Evolutionary conservation across 805 yeast genomes (phyloP).

Genomic region (Pichia gijzeniarum): DNA sequence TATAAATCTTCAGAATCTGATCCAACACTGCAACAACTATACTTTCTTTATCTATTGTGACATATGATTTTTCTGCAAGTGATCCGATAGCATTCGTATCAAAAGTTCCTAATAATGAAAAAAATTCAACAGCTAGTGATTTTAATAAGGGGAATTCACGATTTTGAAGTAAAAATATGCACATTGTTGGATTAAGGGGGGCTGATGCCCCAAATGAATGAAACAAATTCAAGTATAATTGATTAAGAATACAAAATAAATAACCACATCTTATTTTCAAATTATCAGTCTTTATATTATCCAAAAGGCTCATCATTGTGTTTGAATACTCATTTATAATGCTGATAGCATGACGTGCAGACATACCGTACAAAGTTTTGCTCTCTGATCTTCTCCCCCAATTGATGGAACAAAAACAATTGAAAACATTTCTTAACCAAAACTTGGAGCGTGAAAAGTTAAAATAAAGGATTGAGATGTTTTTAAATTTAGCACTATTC

Average conservation of each 20-base stretch:
- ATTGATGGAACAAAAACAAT: conserved; percentile 25
- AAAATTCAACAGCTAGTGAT: conserved; percentile 22
- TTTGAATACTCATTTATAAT: conserved; percentile 23
- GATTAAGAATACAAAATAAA: conserved; percentile 19
- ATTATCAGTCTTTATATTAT: conserved; percentile 18
- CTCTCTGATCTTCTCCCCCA: conserved; percentile 41
- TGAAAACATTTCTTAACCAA: conserved; percentile 30
- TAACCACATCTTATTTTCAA: conserved; percentile 24
- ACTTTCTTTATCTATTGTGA: conserved; percentile 22
- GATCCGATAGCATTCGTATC: conserved; percentile 15
- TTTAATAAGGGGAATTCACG: conserved; percentile 38
- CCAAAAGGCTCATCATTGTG: conserved; percentile 14
- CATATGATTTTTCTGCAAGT: conserved; percentile 18
- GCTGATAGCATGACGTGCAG: conserved; percentile 25
- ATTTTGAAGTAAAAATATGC: conserved; percentile 44
- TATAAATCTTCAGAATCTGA: conserved; percentile 36
- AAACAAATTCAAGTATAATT: conserved; percentile 20
- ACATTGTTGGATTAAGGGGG: conserved; percentile 34
- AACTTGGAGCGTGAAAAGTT: conserved; percentile 43
- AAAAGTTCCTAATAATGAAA: conserved; percentile 20
- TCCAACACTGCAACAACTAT: conserved; percentile 20
- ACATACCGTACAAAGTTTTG: conserved; percentile 15
- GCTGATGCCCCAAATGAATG: conserved; percentile 22
- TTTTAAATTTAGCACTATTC: conserved; percentile 55
- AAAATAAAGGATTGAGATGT: conserved; percentile 49